These are phyloP conservation scores for Claviceps sp. DNA, from an alignment of 2,329 filamentous ascomycete genomes.

Conservation along the genomic window DNA sequence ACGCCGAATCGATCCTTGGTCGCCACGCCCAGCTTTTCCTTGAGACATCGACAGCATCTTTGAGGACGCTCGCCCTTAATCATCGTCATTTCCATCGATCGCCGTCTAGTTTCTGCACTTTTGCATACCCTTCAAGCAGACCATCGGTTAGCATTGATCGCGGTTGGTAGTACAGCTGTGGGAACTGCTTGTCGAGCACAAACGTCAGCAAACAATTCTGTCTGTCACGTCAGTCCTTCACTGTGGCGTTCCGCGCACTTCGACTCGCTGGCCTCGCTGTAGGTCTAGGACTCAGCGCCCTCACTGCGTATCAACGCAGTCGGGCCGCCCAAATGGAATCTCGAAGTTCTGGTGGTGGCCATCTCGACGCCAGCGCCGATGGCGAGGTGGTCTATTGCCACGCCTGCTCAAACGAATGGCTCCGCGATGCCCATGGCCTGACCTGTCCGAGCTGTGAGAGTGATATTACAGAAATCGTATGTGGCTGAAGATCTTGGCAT, in stretches of 20 bases:
- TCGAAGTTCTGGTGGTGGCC: slow-evolving; percentile 14
- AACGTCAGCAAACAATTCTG: neutral
- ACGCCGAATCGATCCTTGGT: neutral
- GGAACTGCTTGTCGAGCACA: neutral
- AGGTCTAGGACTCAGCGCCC: slow-evolving; percentile 44
- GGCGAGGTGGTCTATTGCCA: slow-evolving; percentile 80
- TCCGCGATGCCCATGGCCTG: slow-evolving; percentile 52
- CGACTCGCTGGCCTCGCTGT: slow-evolving; percentile 41
- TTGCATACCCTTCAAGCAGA: neutral
- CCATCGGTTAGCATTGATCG: neutral
- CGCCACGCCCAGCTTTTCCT: neutral
- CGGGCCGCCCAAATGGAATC: slow-evolving; percentile 28
- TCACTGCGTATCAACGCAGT: slow-evolving; percentile 38
- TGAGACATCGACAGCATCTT: neutral
- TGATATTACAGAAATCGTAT: slow-evolving; percentile 77
- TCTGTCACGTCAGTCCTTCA: slow-evolving; percentile 14
- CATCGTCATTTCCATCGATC: neutral
- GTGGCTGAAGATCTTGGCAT: slow-evolving; percentile 17
- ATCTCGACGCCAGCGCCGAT: slow-evolving; percentile 35
- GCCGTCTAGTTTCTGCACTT: neutral
- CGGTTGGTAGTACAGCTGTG: neutral
- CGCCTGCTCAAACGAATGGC: slow-evolving; percentile 70
- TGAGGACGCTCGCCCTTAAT: neutral
- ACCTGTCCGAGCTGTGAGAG: slow-evolving; percentile 64
- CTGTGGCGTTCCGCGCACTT: slow-evolving; percentile 42